A percentile compares a stretch with the other conserved stretches of the same genome.
Evolutionary conservation across 164 flowering plant species (phyloP).

Genomic region (Buxus sempervirens): DNA sequence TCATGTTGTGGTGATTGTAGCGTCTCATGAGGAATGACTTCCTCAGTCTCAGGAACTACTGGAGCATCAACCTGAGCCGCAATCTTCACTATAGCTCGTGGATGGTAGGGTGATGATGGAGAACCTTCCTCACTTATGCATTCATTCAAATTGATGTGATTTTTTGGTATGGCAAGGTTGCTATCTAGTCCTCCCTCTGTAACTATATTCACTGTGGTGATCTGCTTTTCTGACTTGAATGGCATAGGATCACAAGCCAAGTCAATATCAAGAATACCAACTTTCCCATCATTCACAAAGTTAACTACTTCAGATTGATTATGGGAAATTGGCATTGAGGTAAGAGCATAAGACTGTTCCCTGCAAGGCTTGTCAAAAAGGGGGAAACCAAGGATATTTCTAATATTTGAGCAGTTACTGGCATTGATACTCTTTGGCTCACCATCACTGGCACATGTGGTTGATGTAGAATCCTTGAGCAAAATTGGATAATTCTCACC

Average conservation of each 20-base stretch:
- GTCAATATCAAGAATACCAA: slow-evolving; percentile 45
- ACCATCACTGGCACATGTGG: slow-evolving; percentile 23
- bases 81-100: slow-evolving; percentile 25
- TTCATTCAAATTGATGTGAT: slow-evolving; percentile 61
- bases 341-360: slow-evolving; percentile 24
- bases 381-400: slow-evolving; percentile 64
- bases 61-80: slow-evolving; percentile 51
- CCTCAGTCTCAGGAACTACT: slow-evolving; percentile 25
- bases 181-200: slow-evolving; percentile 22
- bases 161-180: slow-evolving; percentile 17
- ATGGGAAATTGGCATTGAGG: slow-evolving; percentile 16
- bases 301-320: slow-evolving; percentile 16
- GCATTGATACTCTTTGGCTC: slow-evolving; percentile 23
- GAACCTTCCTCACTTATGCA: slow-evolving; percentile 52
- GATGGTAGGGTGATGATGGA: slow-evolving; percentile 23
- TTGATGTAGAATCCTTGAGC: slow-evolving; percentile 18
- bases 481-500: slow-evolving; percentile 18
- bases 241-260: slow-evolving; percentile 38
- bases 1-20: slow-evolving; percentile 9
- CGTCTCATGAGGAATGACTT: slow-evolving; percentile 17
- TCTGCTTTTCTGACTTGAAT: slow-evolving; percentile 22
- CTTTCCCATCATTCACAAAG: slow-evolving; percentile 22
- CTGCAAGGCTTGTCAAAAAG: slow-evolving; percentile 40
- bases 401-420: slow-evolving; percentile 20
- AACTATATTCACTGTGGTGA: slow-evolving; percentile 15